Base-by-base conservation (phyloP, 257 asterid genomes). In the Echium plantagineum region DNA sequence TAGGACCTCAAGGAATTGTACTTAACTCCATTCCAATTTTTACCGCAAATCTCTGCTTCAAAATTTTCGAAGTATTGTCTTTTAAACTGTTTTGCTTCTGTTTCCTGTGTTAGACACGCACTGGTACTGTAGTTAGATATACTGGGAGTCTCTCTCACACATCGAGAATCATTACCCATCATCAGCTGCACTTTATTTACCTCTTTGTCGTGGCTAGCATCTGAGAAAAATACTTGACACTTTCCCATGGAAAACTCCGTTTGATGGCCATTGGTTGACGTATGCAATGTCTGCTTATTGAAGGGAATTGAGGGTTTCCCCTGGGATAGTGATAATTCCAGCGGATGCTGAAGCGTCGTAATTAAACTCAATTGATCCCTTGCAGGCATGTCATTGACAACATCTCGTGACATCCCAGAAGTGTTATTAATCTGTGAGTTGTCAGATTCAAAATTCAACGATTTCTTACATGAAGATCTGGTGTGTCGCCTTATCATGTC, bases 191-290 rank as follows among this genome's bases (percentile, higher is more conserved):
- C 71, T 20, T 57, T 53, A 68, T 63, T 76, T 18, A 61, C 80
- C 76, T 77, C 90, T 80, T 87, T 80, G 60, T 85, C 94, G 22
- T 74, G 89, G 58, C 91, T 82, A 56, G 59, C 75, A 55, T 86
- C 84, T 5, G 94, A 86, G 82, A 80, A 82, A 60, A 81, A 71
- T 69, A 86, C 76, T 65, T 78, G 85, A 62, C 88, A 80, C 70
- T 83, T 86, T 60, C 86, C 86, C 74, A 74, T 79, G 59, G 76
- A 69, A 68, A 69, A 52, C 56, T 58, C 72, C 63, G 54, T 76
- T 62, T 61, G 77, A 67, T 70, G 63, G 57, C 38, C 57, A 24
- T 35, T 61, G 64, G 63, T 58, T 69, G 53, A 58, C n/a, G 66
- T 66, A 17, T 75, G 64, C 22, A 61, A 58, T 65, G 61, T 63